Evolutionary conservation across 2,329 filamentous ascomycete species (phyloP).

Genomic region (Exophiala viscosa): DNA sequence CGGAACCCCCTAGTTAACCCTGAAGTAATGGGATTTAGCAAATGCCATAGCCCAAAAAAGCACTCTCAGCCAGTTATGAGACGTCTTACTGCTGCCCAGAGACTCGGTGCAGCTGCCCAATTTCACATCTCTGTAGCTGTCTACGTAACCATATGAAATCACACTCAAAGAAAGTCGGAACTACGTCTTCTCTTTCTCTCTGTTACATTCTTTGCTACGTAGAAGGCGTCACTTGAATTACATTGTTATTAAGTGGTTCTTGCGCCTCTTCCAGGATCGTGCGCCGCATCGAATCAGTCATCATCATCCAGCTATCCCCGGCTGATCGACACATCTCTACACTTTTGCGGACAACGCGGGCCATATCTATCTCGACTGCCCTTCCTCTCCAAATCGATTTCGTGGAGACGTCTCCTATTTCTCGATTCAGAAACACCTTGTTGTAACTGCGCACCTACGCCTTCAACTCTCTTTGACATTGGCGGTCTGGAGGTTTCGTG

Average conservation of each 20-base stretch:
- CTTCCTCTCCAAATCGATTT: neutral
- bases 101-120: neutral
- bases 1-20: too few species aligned
- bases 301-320: neutral
- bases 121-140: neutral
- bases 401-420: neutral
- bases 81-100: neutral
- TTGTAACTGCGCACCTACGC: neutral
- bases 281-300: too few species aligned
- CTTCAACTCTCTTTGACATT: neutral
- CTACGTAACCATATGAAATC: neutral
- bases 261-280: too few species aligned
- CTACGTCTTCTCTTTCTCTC: neutral
- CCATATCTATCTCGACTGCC: neutral
- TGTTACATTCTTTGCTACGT: too few species aligned
- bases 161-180: neutral
- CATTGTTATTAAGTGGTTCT: neutral
- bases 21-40: neutral
- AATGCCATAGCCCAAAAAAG: neutral
- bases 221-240: neutral
- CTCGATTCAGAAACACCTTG: neutral
- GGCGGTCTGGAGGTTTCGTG: neutral
- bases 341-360: neutral
- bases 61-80: neutral
- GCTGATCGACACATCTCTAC: slow-evolving; percentile 1